Evolutionary conservation across 2,329 filamentous ascomycete species (phyloP), one percentile per base, ranked within the genome.

Genomic region (Colletotrichum theobromicola): DNA sequence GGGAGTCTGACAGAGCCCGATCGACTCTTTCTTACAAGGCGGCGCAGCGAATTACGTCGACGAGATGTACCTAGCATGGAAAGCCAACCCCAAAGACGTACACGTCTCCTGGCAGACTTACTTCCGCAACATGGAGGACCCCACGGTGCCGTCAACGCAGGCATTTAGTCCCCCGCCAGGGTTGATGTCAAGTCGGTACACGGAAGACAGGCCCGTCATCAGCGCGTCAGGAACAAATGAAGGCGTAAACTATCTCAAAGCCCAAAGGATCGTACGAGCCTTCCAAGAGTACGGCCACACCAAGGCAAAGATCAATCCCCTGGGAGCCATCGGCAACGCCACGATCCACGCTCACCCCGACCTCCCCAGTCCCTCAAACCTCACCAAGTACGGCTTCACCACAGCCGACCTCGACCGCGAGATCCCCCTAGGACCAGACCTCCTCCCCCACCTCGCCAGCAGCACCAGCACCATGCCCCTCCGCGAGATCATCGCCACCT

Each of bases 41-140:
- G 98, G 95, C 88, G 96, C 96, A 74, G 97, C 97, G 85, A 98
- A 97, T 88, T 99, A 99, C 87, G 95, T 98, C 83, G 97, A 99
- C 85, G 97, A 98, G 89, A 98, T 99, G 97, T 98, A 98, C 86
- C 88, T 98, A 88, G 92, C 96, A 83, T 99, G 97, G 97, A 98
- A 96, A 87, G 89, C 94, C 77, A 95, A 98, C 80, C 96, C 97
- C 63, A 90, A 92, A 80, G 98, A 94, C 82, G 97, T 99, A 74
- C 97, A 99, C 87, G 90, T 98, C 80, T 98, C 97, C 83, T 99
- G 97, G 97, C 96, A 98, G 87, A 93, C 97, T 82, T 99, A 99
- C 90, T 99, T 99, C 91, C 94, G 93, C 88, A 99, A 99, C 88
- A 98, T 98, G 94, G 97, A 99, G 88, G 94, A 92, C 79, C 97